Percentiles rank a stretch among this genome's conserved stretches.
Conservation (phyloP, 306 rosid genomes). For the Castanea mollissima region DNA sequence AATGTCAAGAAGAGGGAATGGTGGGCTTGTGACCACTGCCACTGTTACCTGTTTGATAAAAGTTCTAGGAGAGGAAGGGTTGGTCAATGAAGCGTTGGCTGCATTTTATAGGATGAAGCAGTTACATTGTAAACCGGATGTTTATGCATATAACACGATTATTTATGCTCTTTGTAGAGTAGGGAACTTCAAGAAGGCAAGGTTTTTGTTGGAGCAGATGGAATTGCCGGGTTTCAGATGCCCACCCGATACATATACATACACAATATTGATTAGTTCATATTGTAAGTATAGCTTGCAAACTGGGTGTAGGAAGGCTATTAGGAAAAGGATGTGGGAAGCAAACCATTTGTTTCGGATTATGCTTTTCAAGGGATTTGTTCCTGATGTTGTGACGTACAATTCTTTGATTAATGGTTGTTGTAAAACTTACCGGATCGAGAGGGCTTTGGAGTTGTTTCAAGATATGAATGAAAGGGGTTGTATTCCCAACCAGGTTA, state of each 20-base stretch:
- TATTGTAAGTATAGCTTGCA: slow-evolving; percentile 63
- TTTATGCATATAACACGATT: slow-evolving; percentile 57
- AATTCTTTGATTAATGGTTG: slow-evolving; percentile 86
- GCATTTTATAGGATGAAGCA: slow-evolving; percentile 74
- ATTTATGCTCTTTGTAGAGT: slow-evolving; percentile 67
- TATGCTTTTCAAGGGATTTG: slow-evolving; percentile 74
- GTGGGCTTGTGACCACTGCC: slow-evolving; percentile 48
- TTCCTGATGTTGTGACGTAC: slow-evolving; percentile 85
- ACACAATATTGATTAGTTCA: slow-evolving; percentile 65
- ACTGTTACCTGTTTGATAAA: slow-evolving; percentile 84
- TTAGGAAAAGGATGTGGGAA: slow-evolving; percentile 72
- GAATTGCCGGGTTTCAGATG: slow-evolving; percentile 80
- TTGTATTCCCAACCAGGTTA: slow-evolving; percentile 61
- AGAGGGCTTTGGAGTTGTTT: slow-evolving; percentile 71
- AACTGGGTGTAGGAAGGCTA: slow-evolving; percentile 81
- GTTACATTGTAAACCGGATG: slow-evolving; percentile 67
- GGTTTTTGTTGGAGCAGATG: slow-evolving; percentile 77
- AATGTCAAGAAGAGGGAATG: slow-evolving; percentile 33
- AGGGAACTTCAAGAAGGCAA: slow-evolving; percentile 68
- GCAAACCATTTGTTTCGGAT: slow-evolving; percentile 75
- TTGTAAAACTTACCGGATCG: slow-evolving; percentile 67
- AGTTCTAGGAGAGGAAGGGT: slow-evolving; percentile 79
- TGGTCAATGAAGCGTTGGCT: slow-evolving; percentile 61
- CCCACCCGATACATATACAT: slow-evolving; percentile 74
- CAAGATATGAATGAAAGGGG: slow-evolving; percentile 77